Percentiles rank a stretch among this genome's conserved stretches.
These are phyloP conservation scores for Schrenkiella parvula DNA, from an alignment of 345 rosid genomes.

Conservation along the genomic window DNA sequence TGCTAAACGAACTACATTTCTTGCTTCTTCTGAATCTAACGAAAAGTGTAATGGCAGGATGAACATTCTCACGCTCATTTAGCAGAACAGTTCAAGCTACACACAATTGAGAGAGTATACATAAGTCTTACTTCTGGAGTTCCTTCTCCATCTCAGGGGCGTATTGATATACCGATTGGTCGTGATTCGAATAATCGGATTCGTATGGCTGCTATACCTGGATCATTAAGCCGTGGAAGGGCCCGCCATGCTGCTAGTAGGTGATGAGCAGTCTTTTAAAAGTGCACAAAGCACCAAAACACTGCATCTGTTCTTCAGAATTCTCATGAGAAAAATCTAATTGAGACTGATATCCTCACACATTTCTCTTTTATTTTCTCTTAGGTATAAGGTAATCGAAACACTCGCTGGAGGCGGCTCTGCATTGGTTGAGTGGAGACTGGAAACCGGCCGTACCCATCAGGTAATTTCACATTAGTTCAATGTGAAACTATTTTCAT, in stretches of 20 bases:
- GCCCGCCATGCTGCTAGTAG: conserved; percentile 95
- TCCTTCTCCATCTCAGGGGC: conserved; percentile 59
- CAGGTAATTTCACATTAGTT: conserved; percentile 49
- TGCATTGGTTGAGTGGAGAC: conserved; percentile 92
- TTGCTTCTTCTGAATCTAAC: background rate
- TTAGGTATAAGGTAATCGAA: conserved; percentile 87
- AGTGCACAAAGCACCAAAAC: background rate
- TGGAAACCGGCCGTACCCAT: conserved; percentile 97
- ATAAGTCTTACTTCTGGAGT: conserved; percentile 80
- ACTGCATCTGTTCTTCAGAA: background rate
- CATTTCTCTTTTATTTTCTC: background rate
- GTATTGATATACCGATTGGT: conserved; percentile 73
- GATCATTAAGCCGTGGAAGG: conserved; percentile 44
- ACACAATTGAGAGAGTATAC: conserved; percentile 70
- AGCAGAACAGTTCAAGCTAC: conserved; percentile 81
- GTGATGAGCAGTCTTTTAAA: conserved; percentile 48
- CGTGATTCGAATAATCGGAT: conserved; percentile 77
- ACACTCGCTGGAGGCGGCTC: conserved; percentile 70
- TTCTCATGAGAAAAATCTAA: background rate
- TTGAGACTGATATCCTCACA: background rate
- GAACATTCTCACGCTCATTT: conserved; percentile 83
- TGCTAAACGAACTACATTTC: background rate
- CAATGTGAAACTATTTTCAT: background rate
- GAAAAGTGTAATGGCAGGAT: conserved; percentile 44
- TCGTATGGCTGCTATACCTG: conserved; percentile 84